Evolutionary conservation across 495 filamentous ascomycete species (phyloP), one percentile per base, ranked within the genome.

Genomic region (Umbilicaria muhlenbergii): DNA sequence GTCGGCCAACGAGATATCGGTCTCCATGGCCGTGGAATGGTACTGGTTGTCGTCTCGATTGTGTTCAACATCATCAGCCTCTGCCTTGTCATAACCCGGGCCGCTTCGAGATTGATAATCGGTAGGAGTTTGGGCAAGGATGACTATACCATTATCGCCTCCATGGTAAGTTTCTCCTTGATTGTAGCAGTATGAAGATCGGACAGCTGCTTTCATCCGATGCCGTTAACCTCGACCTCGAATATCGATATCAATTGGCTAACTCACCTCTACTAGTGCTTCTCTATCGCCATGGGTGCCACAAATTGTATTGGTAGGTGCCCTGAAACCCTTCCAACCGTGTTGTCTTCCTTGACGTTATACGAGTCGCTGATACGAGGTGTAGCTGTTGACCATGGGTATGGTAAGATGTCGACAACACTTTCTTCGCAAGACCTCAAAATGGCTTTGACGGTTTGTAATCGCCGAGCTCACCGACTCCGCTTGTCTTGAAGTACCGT

Each of bases 21-120:
- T 16, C 39, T 54, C 5, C 37, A 51, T 12, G 52, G 52, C 15
- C 50, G 46, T n/a, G 52, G 52, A 3, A 38, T 45, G 21, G 41
- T 42, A 14, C 41, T 52, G 12, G 41, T 43, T 12, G 35, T 52
- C 31, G 39, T 43, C 18, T 45, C 52, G 2, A 49, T 52, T 33
- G 36, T 41, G 32, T 42, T 44, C 32, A 33, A 41, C 24, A 16
- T 40, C 1, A 18, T 49, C 38, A 44, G 45, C 2, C 17, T 43
- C n/a, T 32, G 31, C 32, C 46, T 47, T 10, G 49, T 52, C 10
- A 28, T 15, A 32, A 37, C 42, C 14, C 41, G 51, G 6, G 31
- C 47, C 31, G 34, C 37, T 11, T 52, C 40, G 17, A 39, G 50
- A 15, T 21, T 21, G 31, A 24, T 17, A 11, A 48, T 43, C 17